Conservation (phyloP, 2,329 filamentous ascomycete species). For the Aspergillus oerlinghausenensis region DNA sequence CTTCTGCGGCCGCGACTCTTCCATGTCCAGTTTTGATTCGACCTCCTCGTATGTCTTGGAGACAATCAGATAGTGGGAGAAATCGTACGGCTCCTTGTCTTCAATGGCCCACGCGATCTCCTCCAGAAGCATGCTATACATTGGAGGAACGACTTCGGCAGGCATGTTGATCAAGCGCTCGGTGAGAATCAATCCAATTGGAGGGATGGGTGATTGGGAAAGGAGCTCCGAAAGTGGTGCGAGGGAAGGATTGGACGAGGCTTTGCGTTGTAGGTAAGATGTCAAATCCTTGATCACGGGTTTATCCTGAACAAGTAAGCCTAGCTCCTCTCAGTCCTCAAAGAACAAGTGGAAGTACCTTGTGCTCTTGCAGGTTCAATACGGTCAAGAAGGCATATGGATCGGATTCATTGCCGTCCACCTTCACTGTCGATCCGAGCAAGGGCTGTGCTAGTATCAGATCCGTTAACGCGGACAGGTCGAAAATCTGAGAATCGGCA, state of each 20-base stretch:
- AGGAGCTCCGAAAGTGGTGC: conserved; percentile 57
- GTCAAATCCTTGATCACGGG: conserved; percentile 66
- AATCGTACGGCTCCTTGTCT: conserved; percentile 86
- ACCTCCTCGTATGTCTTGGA: conserved; percentile 93
- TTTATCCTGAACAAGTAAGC: conserved; percentile 50
- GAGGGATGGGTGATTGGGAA: conserved; percentile 46
- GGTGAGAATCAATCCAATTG: conserved; percentile 81
- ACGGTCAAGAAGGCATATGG: conserved; percentile 90
- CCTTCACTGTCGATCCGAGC: conserved; percentile 91
- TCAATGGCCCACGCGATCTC: conserved; percentile 85
- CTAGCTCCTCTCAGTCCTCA: background rate
- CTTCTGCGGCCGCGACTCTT: conserved; percentile 57
- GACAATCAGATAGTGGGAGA: conserved; percentile 86
- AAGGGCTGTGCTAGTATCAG: conserved; percentile 80
- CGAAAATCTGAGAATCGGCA: conserved; percentile 76
- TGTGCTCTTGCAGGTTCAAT: conserved; percentile 75
- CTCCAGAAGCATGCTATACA: conserved; percentile 91
- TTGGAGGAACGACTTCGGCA: conserved; percentile 82
- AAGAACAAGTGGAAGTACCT: conserved; percentile 32
- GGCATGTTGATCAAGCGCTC: conserved; percentile 97
- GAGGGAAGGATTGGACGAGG: conserved; percentile 52
- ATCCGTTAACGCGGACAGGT: conserved; percentile 81
- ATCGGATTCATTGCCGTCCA: conserved; percentile 89
- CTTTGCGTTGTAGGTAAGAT: conserved; percentile 62
- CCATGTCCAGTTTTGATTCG: conserved; percentile 69